Evolutionary conservation across 768 basidiomycete genomes (phyloP).

Genomic region (Lactifluus pinguis): DNA sequence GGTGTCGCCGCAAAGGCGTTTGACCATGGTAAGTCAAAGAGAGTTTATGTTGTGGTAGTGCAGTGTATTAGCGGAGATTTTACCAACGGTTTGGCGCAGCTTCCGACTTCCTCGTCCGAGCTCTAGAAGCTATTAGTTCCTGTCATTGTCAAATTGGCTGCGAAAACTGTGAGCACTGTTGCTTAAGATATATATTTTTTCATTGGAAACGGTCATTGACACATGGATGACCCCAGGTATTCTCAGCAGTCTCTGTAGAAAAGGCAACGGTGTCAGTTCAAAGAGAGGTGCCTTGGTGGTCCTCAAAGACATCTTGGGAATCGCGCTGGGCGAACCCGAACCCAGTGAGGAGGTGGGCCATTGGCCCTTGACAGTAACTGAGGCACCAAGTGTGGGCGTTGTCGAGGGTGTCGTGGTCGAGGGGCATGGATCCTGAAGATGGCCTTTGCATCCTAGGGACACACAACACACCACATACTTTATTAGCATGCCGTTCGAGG

Average conservation of each 20-base stretch:
- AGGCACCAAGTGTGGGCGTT: conserved; percentile 39
- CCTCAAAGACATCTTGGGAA: conserved; percentile 48
- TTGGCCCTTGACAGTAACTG: conserved; percentile 42
- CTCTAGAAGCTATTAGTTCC: conserved; percentile 43
- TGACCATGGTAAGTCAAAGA: conserved; percentile 51
- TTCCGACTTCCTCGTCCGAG: conserved; percentile 48
- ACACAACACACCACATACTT: not conserved
- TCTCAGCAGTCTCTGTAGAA: conserved; percentile 53
- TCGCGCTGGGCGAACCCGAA: conserved; percentile 31
- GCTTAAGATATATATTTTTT: not conserved
- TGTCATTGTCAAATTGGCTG: conserved; percentile 72
- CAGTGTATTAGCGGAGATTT: no score
- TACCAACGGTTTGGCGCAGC: conserved; percentile 28
- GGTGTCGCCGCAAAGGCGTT: conserved; percentile 73
- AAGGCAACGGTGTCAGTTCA: conserved; percentile 63
- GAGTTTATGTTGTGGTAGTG: not conserved
- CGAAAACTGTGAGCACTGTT: conserved; percentile 43
- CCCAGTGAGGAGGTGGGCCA: conserved; percentile 15
- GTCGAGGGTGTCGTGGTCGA: conserved; percentile 12
- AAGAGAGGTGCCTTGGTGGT: conserved; percentile 69
- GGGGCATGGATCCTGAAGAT: not conserved
- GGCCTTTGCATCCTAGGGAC: not conserved
- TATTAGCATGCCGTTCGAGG: not conserved
- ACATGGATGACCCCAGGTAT: conserved; percentile 40
- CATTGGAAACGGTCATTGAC: not conserved